Evolutionary conservation across 768 basidiomycete genomes (phyloP), one percentile per base, ranked within the genome.

Genomic region (Serendipita sp.): DNA sequence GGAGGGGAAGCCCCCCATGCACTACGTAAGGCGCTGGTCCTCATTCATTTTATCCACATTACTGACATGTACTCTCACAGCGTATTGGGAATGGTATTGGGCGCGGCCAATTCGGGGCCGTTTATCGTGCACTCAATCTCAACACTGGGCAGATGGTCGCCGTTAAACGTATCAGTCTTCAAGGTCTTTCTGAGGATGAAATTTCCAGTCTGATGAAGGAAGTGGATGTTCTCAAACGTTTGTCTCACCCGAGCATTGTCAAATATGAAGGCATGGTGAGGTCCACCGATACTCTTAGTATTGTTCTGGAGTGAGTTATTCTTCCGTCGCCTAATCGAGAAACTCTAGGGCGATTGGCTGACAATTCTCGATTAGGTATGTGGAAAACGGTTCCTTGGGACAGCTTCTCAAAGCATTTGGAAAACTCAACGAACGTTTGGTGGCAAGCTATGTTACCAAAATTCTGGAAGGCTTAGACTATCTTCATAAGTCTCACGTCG

Each of bases 11-110:
- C 76, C 84, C 16, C 79, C 88, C 4, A 83, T 86, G 63, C 86
- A 85, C 72, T 92, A 88, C 73, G 92, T 93, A 72, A 81, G 92
- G 80, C 45, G 5, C 58, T 58, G 16, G 48, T 28, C 62, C 28
- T 37, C 41, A 3, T 47, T 45, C 28, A 63, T 68, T 67, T n/a
- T 28, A 28, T 30, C n/a, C 3, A 28, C 30, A 45, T 65, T 30
- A 67, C 67, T 71, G 32, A 69, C n/a, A 30, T 48, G 45, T 47
- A 45, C 63, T 8, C 48, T 64, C 68, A 35, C 71, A 97, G 95
- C 92, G 95, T 93, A 80, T 99, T 18, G 95, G 95, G 35, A 94
- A 96, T 74, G 94, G 92, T 73, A 95, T 99, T 68, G 95, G 95
- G 1, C 85, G 89, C 58, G 95, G 95, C 5, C 95, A 98, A 76